Evolutionary conservation across 768 basidiomycete genomes (phyloP).

Genomic region (Termitomyces sp.): DNA sequence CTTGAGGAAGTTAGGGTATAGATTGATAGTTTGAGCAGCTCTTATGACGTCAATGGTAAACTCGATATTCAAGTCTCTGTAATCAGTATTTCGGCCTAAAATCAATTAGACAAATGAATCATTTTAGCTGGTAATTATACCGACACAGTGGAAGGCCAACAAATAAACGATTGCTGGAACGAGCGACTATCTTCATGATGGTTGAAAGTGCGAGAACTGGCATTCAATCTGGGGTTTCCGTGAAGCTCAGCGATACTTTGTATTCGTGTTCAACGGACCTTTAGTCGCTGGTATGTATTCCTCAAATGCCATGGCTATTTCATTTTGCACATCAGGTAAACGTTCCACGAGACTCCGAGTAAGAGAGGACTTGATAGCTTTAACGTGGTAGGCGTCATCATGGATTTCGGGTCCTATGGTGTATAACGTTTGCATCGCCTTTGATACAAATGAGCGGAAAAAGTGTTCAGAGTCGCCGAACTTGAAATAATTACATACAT

Average conservation of each 20-base stretch:
- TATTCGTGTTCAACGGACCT: slow-evolving; percentile 13
- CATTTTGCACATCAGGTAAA: slow-evolving; percentile 37
- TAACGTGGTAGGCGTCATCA: slow-evolving; percentile 24
- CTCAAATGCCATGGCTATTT: slow-evolving; percentile 33
- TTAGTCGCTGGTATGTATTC: slow-evolving; percentile 29
- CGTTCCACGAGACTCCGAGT: slow-evolving; percentile 32
- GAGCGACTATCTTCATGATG: slow-evolving; percentile 27
- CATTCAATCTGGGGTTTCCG: slow-evolving; percentile 27
- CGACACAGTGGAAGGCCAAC: slow-evolving; percentile 41
- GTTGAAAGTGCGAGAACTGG: slow-evolving; percentile 20
- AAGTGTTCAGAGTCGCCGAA: not conserved
- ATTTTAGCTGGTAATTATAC: not conserved
- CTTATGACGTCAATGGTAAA: slow-evolving; percentile 30
- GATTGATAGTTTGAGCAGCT: slow-evolving; percentile 23
- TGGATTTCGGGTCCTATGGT: slow-evolving; percentile 28
- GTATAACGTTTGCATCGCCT: slow-evolving; percentile 32
- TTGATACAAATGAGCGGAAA: not conserved
- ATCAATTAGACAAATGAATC: not conserved
- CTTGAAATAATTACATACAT: slow-evolving; percentile 15
- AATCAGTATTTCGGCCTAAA: slow-evolving; percentile 38
- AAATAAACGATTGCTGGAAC: slow-evolving; percentile 36
- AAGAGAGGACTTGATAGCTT: slow-evolving; percentile 24
- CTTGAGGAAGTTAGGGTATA: slow-evolving; percentile 35
- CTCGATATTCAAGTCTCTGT: slow-evolving; percentile 26
- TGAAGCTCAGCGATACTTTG: no score